Percentiles rank a stretch among this genome's conserved stretches.
Conservation (phyloP, 1,284 basidiomycete genomes). For the Sparassis latifolia region DNA sequence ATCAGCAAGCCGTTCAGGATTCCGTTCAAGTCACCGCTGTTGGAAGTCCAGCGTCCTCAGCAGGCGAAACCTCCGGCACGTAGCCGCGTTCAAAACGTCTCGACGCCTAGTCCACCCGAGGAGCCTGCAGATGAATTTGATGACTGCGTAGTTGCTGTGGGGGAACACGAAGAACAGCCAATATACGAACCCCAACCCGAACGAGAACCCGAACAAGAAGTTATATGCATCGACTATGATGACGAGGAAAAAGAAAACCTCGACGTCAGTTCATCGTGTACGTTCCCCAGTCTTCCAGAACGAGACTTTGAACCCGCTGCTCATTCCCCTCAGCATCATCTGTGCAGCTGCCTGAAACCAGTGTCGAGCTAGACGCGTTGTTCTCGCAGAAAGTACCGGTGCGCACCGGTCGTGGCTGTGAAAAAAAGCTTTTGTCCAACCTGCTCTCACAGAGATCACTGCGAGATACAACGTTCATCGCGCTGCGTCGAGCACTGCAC, state of each 20-base stretch:
- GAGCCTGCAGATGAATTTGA: slow-evolving; percentile 4
- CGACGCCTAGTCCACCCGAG: slow-evolving; percentile 1
- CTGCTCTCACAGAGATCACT: slow-evolving; percentile 19
- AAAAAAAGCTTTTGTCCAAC: not conserved
- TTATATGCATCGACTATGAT: not conserved
- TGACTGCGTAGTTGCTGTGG: slow-evolving; percentile 3
- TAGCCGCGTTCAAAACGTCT: not conserved
- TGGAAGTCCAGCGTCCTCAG: too few relatives aligned
- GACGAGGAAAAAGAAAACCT: not conserved
- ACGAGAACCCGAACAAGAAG: not conserved
- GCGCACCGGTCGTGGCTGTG: slow-evolving; percentile 11
- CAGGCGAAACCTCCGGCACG: too few relatives aligned
- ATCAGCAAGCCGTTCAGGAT: slow-evolving; percentile 49
- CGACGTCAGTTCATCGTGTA: not conserved
- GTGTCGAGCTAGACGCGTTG: slow-evolving; percentile 45
- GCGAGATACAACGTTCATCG: slow-evolving; percentile 25
- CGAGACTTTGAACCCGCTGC: not conserved
- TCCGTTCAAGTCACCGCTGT: slow-evolving; percentile 21
- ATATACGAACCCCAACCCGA: not conserved
- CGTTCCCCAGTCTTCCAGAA: not conserved
- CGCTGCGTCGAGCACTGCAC: slow-evolving; percentile 30
- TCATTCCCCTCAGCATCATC: slow-evolving; percentile 17
- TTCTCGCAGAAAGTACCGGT: slow-evolving; percentile 61
- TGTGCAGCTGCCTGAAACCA: slow-evolving; percentile 33
- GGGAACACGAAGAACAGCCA: not conserved